Conservation (phyloP, 495 filamentous ascomycete genomes). For the Podospora didyma region DNA sequence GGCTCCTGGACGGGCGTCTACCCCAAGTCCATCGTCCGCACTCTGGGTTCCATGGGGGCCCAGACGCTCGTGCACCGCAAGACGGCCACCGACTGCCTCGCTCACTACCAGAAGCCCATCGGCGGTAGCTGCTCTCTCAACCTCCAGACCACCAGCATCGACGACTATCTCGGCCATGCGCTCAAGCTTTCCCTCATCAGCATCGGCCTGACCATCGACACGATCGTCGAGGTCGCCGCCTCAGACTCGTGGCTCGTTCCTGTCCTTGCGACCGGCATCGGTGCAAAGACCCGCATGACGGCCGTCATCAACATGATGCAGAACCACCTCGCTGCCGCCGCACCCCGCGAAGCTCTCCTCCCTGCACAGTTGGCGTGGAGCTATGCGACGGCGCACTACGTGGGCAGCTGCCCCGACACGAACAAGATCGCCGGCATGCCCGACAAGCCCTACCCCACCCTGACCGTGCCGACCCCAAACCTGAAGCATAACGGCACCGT, state of each 20-base stretch:
- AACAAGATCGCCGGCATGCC: conserved; percentile 11
- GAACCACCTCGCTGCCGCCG: conserved; percentile 29
- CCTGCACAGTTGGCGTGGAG: conserved; percentile 31
- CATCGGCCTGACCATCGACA: conserved; percentile 52
- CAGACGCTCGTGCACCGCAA: conserved; percentile 33
- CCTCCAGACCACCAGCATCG: conserved; percentile 14
- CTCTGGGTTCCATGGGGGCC: conserved; percentile 31
- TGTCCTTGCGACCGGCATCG: conserved; percentile 28
- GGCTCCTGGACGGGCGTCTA: conserved; percentile 32
- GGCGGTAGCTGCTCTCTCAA: conserved; percentile 26
- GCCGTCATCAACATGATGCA: conserved; percentile 43
- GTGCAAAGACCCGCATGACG: conserved; percentile 33
- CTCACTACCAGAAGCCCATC: conserved; percentile 30
- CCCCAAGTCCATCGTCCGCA: conserved; percentile 30
- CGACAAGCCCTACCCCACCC: conserved; percentile 17
- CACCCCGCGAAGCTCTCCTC: conserved; percentile 32
- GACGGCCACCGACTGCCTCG: conserved; percentile 31
- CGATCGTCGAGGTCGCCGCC: conserved; percentile 48
- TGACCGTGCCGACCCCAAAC: conserved; percentile 15
- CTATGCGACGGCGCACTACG: conserved; percentile 28
- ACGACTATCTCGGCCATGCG: conserved; percentile 26
- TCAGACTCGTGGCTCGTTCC: conserved; percentile 40
- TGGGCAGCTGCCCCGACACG: conserved; percentile 18
- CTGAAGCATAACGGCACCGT: conserved; percentile 12
- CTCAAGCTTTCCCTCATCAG: conserved; percentile 46